Evolutionary conservation across 768 basidiomycete genomes (phyloP).

Genomic region (Cyclocybe cylindracea): DNA sequence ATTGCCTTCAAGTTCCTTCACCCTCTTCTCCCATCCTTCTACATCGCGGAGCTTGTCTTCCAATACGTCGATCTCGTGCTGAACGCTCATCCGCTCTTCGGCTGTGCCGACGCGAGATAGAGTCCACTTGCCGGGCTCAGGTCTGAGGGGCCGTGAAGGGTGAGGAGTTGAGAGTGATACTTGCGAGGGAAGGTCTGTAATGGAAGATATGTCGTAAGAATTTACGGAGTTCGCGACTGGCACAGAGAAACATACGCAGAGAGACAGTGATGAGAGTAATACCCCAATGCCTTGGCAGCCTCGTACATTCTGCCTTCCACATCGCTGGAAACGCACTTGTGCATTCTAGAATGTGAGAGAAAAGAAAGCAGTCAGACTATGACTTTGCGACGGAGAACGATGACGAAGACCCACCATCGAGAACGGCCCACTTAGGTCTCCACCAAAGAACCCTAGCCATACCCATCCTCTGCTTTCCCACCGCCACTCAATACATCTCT

Average conservation of each 20-base stretch:
- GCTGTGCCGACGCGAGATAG: constrained; percentile 70
- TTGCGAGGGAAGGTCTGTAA: constrained; percentile 79
- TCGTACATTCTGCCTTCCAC: constrained; percentile 97
- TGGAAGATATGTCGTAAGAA: neutral
- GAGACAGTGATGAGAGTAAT: constrained; percentile 95
- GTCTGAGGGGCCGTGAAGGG: constrained; percentile 62
- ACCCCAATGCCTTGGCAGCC: constrained; percentile 82
- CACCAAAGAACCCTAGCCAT: constrained; percentile 95
- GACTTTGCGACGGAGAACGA: neutral
- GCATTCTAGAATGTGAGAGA: constrained; percentile 58
- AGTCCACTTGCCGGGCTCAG: constrained; percentile 66
- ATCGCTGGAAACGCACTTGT: constrained; percentile 96
- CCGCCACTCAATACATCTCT: constrained; percentile 94
- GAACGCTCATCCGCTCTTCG: constrained; percentile 73
- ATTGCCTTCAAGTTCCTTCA: constrained; percentile 65
- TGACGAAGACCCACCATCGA: constrained; percentile 65
- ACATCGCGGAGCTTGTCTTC: constrained; percentile 73
- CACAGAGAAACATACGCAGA: constrained; percentile 48
- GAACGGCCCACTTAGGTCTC: constrained; percentile 75
- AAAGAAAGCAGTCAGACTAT: constrained; percentile 1
- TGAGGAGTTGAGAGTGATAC: constrained; percentile 87
- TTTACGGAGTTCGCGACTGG: neutral
- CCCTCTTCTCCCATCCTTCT: constrained; percentile 67
- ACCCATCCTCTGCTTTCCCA: constrained; percentile 96
- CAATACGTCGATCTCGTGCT: constrained; percentile 69